Percentiles rank a stretch among this genome's conserved stretches.
Evolutionary conservation across 2,329 filamentous ascomycete genomes (phyloP).

Genomic region (Aspergillus puulaauensis): DNA sequence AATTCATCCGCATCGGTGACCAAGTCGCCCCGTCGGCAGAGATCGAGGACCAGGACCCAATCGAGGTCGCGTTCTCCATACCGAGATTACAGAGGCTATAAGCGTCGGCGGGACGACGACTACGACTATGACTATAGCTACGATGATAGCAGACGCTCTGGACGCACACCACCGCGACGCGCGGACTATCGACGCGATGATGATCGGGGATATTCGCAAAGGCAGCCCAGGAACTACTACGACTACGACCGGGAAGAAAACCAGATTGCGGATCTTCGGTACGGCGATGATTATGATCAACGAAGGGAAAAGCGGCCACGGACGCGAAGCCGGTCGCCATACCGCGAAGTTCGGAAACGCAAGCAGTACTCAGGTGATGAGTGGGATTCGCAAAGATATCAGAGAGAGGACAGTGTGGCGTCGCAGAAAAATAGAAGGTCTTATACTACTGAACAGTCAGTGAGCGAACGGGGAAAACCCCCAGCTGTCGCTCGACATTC

Average conservation of each 20-base stretch:
- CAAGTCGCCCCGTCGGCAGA: slow-evolving; percentile 60
- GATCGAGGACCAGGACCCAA: slow-evolving; percentile 45
- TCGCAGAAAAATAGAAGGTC: slow-evolving; percentile 44
- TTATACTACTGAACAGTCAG: slow-evolving; percentile 58
- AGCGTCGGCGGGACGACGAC: slow-evolving; percentile 43
- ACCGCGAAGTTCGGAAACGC: slow-evolving; percentile 38
- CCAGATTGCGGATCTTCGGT: slow-evolving; percentile 42
- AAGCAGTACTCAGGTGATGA: slow-evolving; percentile 41
- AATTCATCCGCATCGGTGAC: slow-evolving; percentile 48
- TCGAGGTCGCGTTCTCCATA: slow-evolving; percentile 44
- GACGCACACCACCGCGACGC: slow-evolving; percentile 33
- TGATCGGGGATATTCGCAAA: slow-evolving; percentile 43
- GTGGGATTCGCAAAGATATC: slow-evolving; percentile 25
- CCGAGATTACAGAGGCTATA: slow-evolving; percentile 40
- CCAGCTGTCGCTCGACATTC: slow-evolving; percentile 58
- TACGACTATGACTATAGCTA: slow-evolving; percentile 25
- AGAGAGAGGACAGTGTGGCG: slow-evolving; percentile 25
- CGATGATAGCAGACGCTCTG: slow-evolving; percentile 23
- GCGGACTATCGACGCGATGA: slow-evolving; percentile 41
- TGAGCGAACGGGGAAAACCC: slow-evolving; percentile 64
- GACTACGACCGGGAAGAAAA: slow-evolving; percentile 52
- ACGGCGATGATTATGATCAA: slow-evolving; percentile 50
- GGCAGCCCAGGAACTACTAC: slow-evolving; percentile 45
- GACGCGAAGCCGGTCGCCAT: slow-evolving; percentile 54
- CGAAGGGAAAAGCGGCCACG: slow-evolving; percentile 57